phyloP scores from a whole-genome alignment of 495 filamentous ascomycete genomes.

The Penicillium paradoxum region DNA sequence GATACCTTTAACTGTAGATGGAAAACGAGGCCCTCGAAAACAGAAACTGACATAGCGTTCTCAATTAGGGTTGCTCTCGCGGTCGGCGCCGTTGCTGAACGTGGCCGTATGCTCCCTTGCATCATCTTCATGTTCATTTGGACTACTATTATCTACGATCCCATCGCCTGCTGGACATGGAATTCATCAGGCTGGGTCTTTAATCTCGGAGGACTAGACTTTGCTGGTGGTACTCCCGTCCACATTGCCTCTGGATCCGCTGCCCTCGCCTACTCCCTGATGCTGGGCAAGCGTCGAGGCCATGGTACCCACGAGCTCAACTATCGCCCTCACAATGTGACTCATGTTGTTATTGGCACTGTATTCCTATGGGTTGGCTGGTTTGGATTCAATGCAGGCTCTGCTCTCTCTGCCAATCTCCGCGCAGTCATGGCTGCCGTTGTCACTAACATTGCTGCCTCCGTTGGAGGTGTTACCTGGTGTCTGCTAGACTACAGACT shows the following conservation, averaged over 20 bases:
- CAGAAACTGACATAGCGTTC: slow-evolving; percentile 4
- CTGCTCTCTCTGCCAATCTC: slow-evolving; percentile 82
- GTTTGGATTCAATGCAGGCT: slow-evolving; percentile 98
- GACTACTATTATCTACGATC: slow-evolving; percentile 90
- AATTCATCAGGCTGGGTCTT: slow-evolving; percentile 81
- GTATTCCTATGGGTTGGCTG: slow-evolving; percentile 99
- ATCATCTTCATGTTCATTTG: slow-evolving; percentile 97
- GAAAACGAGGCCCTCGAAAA: not conserved
- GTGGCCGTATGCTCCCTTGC: slow-evolving; percentile 90
- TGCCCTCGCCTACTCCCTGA: slow-evolving; percentile 80
- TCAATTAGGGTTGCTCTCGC: slow-evolving; percentile 70
- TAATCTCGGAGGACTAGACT: slow-evolving; percentile 83
- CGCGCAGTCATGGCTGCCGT: slow-evolving; percentile 61
- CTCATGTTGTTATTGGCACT: slow-evolving; percentile 92
- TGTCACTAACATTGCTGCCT: slow-evolving; percentile 52
- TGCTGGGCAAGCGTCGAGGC: slow-evolving; percentile 77
- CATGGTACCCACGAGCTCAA: slow-evolving; percentile 87
- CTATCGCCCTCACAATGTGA: slow-evolving; percentile 97
- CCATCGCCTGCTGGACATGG: slow-evolving; percentile 98
- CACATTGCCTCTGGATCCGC: slow-evolving; percentile 90
- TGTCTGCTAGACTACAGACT: slow-evolving; percentile 90
- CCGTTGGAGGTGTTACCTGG: slow-evolving; percentile 88
- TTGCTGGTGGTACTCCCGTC: slow-evolving; percentile 93
- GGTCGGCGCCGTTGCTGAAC: slow-evolving; percentile 86
- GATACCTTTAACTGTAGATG: not conserved